Conservation (phyloP, 2,329 filamentous ascomycete species). For the Mollisia scopiformis region DNA sequence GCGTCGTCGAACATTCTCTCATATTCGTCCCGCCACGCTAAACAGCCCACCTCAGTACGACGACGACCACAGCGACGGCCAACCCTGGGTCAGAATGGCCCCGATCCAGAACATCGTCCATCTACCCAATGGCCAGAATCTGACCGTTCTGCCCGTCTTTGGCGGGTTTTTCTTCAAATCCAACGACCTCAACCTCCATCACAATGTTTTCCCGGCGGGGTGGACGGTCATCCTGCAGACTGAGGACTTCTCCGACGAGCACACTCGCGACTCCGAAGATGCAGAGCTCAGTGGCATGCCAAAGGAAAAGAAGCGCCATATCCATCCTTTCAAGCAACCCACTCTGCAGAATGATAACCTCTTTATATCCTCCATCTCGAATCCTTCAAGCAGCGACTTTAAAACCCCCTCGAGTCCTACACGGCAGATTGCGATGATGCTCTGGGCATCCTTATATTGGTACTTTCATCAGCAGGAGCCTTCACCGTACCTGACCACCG, state of each 20-base stretch:
- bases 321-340: constrained; percentile 72
- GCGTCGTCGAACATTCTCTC: background rate
- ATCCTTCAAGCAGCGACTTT: constrained; percentile 78
- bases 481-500: constrained; percentile 61
- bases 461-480: constrained; percentile 92
- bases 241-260: constrained; percentile 43
- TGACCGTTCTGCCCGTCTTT: constrained; percentile 84
- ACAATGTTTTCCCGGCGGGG: constrained; percentile 76
- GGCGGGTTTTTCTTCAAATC: constrained; percentile 90
- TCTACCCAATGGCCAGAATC: constrained; percentile 85
- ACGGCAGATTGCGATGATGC: constrained; percentile 92
- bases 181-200: constrained; percentile 71
- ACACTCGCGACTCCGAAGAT: constrained; percentile 30
- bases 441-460: constrained; percentile 94
- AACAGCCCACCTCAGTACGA: background rate
- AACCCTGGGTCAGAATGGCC: constrained; percentile 32
- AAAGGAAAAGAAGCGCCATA: constrained; percentile 41
- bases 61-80: background rate
- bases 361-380: constrained; percentile 91
- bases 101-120: constrained; percentile 51
- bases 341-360: constrained; percentile 80
- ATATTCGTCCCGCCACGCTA: background rate
- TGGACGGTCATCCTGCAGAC: constrained; percentile 90
- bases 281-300: constrained; percentile 35
- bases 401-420: constrained; percentile 80